Percentiles rank a stretch among this genome's conserved stretches.
Conservation (phyloP, 2,329 filamentous ascomycete genomes). For the Tolypocladium tundrense region DNA sequence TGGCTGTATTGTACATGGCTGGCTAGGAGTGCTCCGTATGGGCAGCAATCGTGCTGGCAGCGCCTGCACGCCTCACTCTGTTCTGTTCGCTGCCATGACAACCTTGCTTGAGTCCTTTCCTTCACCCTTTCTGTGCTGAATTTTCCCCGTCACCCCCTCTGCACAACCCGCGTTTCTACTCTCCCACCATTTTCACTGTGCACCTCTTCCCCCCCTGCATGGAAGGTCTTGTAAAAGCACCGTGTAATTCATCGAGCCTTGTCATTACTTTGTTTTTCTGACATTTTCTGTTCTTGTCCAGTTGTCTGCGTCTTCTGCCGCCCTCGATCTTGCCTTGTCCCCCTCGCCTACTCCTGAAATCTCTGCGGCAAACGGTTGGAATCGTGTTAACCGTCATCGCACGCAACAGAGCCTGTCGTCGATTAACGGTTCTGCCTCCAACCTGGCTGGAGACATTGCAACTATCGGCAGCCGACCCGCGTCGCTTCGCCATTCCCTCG, state of each 20-base stretch:
- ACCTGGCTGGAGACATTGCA: slow-evolving; percentile 33
- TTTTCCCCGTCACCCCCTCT: background rate
- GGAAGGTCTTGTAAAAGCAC: background rate
- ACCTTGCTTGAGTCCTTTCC: background rate
- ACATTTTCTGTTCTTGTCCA: slow-evolving; percentile 31
- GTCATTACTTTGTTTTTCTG: slow-evolving; percentile 15
- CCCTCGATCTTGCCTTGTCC: slow-evolving; percentile 67
- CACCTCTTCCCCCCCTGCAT: background rate
- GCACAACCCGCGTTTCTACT: background rate
- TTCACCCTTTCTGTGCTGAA: background rate
- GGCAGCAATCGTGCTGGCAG: background rate
- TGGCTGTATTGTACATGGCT: background rate
- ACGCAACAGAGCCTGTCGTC: slow-evolving; percentile 49
- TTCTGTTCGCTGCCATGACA: background rate
- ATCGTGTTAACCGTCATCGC: slow-evolving; percentile 55
- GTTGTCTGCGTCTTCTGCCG: slow-evolving; percentile 71
- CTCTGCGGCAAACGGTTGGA: slow-evolving; percentile 41
- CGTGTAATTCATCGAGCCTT: slow-evolving; percentile 7
- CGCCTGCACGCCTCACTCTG: background rate
- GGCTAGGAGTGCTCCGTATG: background rate
- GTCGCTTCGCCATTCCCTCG: slow-evolving; percentile 49
- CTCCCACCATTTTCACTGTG: background rate
- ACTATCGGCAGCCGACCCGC: slow-evolving; percentile 36
- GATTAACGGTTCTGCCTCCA: slow-evolving; percentile 29
- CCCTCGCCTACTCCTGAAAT: slow-evolving; percentile 54